These are phyloP conservation scores for Apophysomyces variabilis DNA, from an alignment of 371 early-diverging fungal genomes.

Conservation along the genomic window DNA sequence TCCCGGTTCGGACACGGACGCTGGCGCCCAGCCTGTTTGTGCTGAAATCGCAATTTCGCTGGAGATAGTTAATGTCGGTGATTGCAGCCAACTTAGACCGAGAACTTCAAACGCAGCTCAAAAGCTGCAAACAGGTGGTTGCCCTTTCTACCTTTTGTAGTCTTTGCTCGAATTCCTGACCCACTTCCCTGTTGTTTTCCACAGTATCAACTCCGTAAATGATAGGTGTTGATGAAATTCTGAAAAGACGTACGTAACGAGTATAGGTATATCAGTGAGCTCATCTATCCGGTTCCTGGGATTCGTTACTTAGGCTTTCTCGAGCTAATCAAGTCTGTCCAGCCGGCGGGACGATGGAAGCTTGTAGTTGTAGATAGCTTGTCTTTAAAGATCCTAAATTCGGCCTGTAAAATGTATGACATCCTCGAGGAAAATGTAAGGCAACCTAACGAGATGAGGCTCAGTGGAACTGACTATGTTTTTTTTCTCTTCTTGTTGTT, in stretches of 20 bases:
- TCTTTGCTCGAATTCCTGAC: not conserved
- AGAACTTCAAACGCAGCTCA: not conserved
- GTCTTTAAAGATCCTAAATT: conserved; percentile 83
- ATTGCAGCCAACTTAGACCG: not conserved
- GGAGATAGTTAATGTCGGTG: too few relatives aligned
- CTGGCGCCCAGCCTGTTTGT: too few relatives aligned
- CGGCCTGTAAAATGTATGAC: conserved; percentile 90
- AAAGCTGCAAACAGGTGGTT: not conserved
- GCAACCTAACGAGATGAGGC: conserved; percentile 36
- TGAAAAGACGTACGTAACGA: conserved; percentile 36
- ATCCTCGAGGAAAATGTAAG: conserved; percentile 95
- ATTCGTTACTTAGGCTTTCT: conserved; percentile 60
- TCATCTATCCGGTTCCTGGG: not conserved
- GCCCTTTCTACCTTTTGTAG: not conserved
- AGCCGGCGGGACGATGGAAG: conserved; percentile 82
- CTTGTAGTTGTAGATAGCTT: conserved; percentile 89
- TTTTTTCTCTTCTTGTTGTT: not conserved
- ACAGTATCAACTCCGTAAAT: conserved; percentile 20
- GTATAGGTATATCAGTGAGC: not conserved
- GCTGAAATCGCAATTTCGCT: too few relatives aligned
- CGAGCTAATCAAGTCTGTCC: conserved; percentile 70
- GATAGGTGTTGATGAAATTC: conserved; percentile 51
- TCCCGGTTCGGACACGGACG: too few relatives aligned
- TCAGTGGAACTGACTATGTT: conserved; percentile 10
- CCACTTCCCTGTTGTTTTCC: conserved; percentile 10